Evolutionary conservation across 768 basidiomycete species (phyloP).

Genomic region (Xerocomellus intermedius): DNA sequence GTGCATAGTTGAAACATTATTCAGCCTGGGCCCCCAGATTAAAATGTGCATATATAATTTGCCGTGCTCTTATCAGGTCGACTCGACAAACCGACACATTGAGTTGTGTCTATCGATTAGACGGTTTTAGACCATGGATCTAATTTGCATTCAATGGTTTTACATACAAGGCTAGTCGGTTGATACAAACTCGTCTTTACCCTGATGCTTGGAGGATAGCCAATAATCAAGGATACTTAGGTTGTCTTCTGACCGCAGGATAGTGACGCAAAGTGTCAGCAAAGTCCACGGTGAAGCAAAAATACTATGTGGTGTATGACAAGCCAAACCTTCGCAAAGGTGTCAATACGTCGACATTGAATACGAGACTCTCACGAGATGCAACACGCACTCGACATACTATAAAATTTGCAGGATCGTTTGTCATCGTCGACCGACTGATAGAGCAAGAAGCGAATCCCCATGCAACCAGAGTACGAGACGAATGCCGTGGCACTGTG

Average conservation of each 20-base stretch:
- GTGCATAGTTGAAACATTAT: conserved; percentile 16
- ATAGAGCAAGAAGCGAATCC: conserved; percentile 18
- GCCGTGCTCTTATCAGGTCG: not conserved
- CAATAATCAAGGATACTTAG: not conserved
- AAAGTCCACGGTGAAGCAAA: no score
- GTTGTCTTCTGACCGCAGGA: no score
- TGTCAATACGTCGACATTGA: not conserved
- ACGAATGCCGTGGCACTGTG: conserved; percentile 15
- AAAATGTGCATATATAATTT: not conserved
- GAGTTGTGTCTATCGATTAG: not conserved
- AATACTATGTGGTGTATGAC: conserved; percentile 5
- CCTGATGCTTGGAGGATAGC: no score
- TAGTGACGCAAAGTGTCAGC: no score
- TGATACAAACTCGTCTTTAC: not conserved
- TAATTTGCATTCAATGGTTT: not conserved
- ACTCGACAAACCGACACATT: no score
- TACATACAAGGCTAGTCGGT: not conserved
- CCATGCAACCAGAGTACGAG: conserved; percentile 15
- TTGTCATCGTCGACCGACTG: conserved; percentile 16
- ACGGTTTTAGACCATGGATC: no score
- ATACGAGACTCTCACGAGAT: not conserved
- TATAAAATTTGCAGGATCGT: conserved; percentile 20
- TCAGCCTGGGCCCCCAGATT: not conserved
- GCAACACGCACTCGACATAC: conserved; percentile 11
- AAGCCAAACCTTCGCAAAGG: conserved; percentile 7